These are phyloP conservation scores for Aspergillus ustus DNA, from an alignment of 2,329 filamentous ascomycete genomes.

Conservation along the genomic window DNA sequence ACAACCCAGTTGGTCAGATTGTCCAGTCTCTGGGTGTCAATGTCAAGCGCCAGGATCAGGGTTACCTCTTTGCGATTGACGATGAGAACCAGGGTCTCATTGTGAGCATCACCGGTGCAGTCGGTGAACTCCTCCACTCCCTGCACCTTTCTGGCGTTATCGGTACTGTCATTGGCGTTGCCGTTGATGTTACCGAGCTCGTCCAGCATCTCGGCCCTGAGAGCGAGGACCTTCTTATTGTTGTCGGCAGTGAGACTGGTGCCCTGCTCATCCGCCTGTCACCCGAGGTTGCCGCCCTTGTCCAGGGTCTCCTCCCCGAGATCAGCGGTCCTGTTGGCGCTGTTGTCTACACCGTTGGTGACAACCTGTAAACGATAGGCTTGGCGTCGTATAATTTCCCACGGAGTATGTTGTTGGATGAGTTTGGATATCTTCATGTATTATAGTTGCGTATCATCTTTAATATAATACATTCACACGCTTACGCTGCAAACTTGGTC, in stretches of 20 bases:
- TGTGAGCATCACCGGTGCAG: not conserved
- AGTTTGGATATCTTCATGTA: slow-evolving; percentile 16
- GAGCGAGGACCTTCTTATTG: slow-evolving; percentile 3
- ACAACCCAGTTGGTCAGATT: slow-evolving; percentile 32
- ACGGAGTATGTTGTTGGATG: not conserved
- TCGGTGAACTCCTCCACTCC: not conserved
- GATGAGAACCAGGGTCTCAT: not conserved
- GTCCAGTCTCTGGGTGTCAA: slow-evolving; percentile 26
- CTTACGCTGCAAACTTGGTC: not conserved
- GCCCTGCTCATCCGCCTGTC: slow-evolving; percentile 3
- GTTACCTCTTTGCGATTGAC: not conserved
- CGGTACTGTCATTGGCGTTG: slow-evolving; percentile 10
- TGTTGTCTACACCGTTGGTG: not conserved
- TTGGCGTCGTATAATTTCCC: not conserved
- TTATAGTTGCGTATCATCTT: slow-evolving; percentile 12
- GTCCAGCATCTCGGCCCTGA: slow-evolving; percentile 2
- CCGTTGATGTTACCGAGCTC: slow-evolving; percentile 3
- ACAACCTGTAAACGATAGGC: slow-evolving; percentile 7
- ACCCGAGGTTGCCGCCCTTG: not conserved
- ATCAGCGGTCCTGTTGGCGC: not conserved
- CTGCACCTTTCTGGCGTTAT: not conserved
- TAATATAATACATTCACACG: slow-evolving; percentile 13
- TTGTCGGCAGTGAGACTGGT: not conserved
- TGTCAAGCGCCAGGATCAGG: slow-evolving; percentile 20
- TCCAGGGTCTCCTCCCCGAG: slow-evolving; percentile 1